A percentile compares a stretch with the other conserved stretches of the same genome.
Evolutionary conservation across 139 green algal genomes (phyloP).

Genomic region (Micractinium conductrix): DNA sequence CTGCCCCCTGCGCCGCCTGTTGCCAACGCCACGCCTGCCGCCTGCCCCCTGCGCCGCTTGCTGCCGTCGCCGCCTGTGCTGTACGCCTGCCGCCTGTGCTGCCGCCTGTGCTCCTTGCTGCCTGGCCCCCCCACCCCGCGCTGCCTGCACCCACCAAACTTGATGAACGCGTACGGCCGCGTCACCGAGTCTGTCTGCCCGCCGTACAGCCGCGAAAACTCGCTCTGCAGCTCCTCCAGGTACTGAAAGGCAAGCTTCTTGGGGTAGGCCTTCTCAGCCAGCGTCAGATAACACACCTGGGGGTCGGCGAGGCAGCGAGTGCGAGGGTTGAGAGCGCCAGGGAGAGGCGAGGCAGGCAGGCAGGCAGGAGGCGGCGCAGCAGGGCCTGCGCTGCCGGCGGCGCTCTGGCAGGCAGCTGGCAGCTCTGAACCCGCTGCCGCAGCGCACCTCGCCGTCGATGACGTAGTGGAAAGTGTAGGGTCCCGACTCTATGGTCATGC

Average conservation of each 20-base stretch:
- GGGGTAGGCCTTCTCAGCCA: conserved; percentile 90
- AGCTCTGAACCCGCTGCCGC: not conserved
- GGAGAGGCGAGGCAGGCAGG: not conserved
- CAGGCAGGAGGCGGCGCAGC: not conserved
- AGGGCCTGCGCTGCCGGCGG: not conserved
- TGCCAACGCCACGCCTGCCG: too few relatives aligned
- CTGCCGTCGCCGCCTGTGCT: too few relatives aligned
- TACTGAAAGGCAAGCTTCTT: conserved; percentile 99
- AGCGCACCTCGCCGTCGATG: conserved; percentile 64
- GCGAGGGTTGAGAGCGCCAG: not conserved
- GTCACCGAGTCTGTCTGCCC: conserved; percentile 88
- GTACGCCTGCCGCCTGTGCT: too few relatives aligned
- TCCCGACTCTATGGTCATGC: conserved; percentile 86
- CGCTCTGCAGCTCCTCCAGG: conserved; percentile 94
- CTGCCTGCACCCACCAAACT: conserved; percentile 88
- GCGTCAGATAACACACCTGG: conserved; percentile 89
- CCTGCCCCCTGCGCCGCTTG: too few relatives aligned
- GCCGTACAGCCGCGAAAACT: conserved; percentile 93
- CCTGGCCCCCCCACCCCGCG: not conserved
- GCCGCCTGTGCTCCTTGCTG: too few relatives aligned
- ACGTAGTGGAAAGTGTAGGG: conserved; percentile 90
- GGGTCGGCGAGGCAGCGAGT: too few relatives aligned
- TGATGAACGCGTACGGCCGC: conserved; percentile 99
- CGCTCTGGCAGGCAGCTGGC: not conserved
- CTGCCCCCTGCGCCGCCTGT: too few relatives aligned